Evolutionary conservation across 495 filamentous ascomycete genomes (phyloP).

Genomic region (Lentithecium fluviatile): DNA sequence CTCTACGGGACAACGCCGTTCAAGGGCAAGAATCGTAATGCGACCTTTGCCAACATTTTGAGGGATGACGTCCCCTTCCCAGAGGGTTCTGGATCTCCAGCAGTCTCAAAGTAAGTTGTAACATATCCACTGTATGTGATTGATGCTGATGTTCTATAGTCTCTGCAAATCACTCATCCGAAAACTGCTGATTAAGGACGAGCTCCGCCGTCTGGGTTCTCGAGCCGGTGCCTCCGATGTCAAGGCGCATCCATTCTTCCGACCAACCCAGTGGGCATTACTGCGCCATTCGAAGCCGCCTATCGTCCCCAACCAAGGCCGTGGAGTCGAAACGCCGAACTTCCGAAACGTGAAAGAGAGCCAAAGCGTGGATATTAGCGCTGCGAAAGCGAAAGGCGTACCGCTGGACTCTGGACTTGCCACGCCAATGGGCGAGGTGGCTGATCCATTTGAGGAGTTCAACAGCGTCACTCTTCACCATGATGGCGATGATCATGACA

Average conservation of each 20-base stretch:
- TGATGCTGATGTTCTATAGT: slow-evolving; percentile 48
- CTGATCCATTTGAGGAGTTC: slow-evolving; percentile 98
- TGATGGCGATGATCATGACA: slow-evolving; percentile 71
- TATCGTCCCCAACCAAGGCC: slow-evolving; percentile 90
- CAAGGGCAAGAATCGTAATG: slow-evolving; percentile 98
- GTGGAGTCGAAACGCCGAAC: slow-evolving; percentile 89
- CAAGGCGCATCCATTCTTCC: slow-evolving; percentile 95
- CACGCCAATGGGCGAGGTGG: slow-evolving; percentile 77
- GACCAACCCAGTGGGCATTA: slow-evolving; percentile 91
- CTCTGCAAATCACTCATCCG: slow-evolving; percentile 95
- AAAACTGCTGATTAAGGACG: slow-evolving; percentile 96
- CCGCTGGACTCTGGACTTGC: slow-evolving; percentile 80
- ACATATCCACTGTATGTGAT: slow-evolving; percentile 2
- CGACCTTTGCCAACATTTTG: slow-evolving; percentile 96
- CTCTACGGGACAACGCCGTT: slow-evolving; percentile 98
- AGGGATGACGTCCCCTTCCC: slow-evolving; percentile 93
- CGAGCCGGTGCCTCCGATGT: slow-evolving; percentile 95
- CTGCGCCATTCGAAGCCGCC: slow-evolving; percentile 98
- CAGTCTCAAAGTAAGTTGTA: slow-evolving; percentile 79
- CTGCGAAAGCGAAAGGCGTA: slow-evolving; percentile 62
- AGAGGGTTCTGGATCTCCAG: slow-evolving; percentile 77
- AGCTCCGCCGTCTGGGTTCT: slow-evolving; percentile 89
- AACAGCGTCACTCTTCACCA: slow-evolving; percentile 98
- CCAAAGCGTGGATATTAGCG: slow-evolving; percentile 88
- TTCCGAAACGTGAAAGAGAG: slow-evolving; percentile 98